Evolutionary conservation across 768 basidiomycete species (phyloP).

Genomic region (Lanmaoa pseudosensibilis): DNA sequence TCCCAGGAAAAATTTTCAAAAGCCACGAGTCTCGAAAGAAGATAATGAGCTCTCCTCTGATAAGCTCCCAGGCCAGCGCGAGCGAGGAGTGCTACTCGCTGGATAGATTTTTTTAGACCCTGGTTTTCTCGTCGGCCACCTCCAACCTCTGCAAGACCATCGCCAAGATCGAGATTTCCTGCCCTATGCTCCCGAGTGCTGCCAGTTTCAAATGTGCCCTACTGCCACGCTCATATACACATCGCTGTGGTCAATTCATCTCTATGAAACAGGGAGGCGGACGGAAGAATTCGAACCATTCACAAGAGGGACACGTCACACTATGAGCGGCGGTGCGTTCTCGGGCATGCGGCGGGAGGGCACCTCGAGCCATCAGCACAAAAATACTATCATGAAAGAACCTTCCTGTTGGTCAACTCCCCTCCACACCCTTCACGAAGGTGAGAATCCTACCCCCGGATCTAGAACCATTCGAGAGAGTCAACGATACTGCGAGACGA

Average conservation of each 20-base stretch:
- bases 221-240: slow-evolving; percentile 2
- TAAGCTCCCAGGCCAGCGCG: not conserved
- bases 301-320: slow-evolving; percentile 6
- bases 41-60: not conserved
- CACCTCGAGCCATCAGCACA: slow-evolving; percentile 1
- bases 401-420: not conserved
- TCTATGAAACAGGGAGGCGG: slow-evolving; percentile 21
- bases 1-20: slow-evolving; percentile 15
- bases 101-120: not conserved
- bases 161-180: slow-evolving; percentile 5
- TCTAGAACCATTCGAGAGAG: not conserved
- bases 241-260: slow-evolving; percentile 19
- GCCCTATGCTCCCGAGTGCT: not conserved
- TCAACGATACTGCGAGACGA: not conserved
- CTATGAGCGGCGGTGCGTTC: slow-evolving; percentile 8
- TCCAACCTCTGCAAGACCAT: not conserved
- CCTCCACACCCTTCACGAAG: slow-evolving; percentile 3
- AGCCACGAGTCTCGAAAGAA: not conserved
- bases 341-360: slow-evolving; percentile 1
- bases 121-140: not conserved
- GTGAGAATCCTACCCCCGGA: slow-evolving; percentile 4
- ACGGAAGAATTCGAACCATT: slow-evolving; percentile 15
- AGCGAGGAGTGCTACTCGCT: not conserved
- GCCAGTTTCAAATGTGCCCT: slow-evolving; percentile 10
- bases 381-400: slow-evolving; percentile 6